phyloP scores from a whole-genome alignment of 768 basidiomycete species.

The Tremella fuciformis region DNA sequence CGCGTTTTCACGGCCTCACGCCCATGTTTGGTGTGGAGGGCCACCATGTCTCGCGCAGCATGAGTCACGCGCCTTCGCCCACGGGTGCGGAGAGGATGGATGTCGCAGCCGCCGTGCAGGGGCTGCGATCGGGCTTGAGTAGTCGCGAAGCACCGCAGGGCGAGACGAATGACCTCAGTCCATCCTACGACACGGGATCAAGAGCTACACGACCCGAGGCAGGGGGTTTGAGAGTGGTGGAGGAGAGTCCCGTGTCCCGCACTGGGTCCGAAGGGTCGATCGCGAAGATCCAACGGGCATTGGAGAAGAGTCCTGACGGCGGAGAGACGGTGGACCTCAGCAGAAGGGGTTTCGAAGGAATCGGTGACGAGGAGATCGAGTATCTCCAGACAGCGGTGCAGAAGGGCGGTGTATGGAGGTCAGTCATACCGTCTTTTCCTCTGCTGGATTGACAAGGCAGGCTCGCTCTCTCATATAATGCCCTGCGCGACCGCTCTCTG shows the following conservation, averaged over 20 bases:
- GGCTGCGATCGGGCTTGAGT: conserved; percentile 3
- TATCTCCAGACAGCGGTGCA: conserved; percentile 67
- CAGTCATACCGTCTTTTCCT: conserved; percentile 8
- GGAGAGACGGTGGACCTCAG: conserved; percentile 82
- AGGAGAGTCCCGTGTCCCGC: neutral
- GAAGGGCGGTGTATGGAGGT: conserved; percentile 51
- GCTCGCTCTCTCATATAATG: conserved; percentile 82
- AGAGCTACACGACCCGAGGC: neutral
- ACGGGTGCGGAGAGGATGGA: conserved; percentile 4
- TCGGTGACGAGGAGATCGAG: conserved; percentile 70
- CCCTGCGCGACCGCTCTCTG: conserved; percentile 62
- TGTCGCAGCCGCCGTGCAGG: conserved; percentile 2
- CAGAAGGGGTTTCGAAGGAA: conserved; percentile 70
- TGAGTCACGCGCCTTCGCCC: no score
- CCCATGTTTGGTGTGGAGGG: neutral
- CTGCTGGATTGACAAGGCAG: conserved; percentile 54
- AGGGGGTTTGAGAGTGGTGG: neutral
- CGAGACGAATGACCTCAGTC: neutral
- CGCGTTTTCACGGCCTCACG: neutral
- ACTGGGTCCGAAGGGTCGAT: neutral
- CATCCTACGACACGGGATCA: no score
- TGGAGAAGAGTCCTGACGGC: conserved; percentile 58
- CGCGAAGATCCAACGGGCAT: conserved; percentile 25
- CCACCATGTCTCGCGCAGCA: no score
- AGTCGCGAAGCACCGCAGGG: no score